phyloP scores from a whole-genome alignment of 2,329 filamentous ascomycete genomes.

The Aureobasidium vineae region DNA sequence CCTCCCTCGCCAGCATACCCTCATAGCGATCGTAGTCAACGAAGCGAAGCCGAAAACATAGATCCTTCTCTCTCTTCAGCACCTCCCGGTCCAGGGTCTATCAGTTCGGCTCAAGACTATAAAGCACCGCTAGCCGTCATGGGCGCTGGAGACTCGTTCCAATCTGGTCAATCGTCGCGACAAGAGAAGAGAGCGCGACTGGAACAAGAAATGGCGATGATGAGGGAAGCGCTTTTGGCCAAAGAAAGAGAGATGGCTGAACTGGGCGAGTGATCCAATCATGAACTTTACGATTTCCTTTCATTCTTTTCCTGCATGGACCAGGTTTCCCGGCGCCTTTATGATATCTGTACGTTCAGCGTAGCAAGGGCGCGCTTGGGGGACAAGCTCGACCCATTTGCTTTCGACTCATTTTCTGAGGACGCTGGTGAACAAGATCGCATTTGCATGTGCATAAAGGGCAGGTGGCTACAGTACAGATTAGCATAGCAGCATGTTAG shows the following conservation, averaged over 20 bases:
- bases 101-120: slow-evolving; percentile 29
- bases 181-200: slow-evolving; percentile 60
- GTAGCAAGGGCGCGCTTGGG: not conserved
- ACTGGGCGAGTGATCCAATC: slow-evolving; percentile 11
- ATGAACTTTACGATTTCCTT: slow-evolving; percentile 12
- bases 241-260: slow-evolving; percentile 71
- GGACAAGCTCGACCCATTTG: not conserved
- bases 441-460: not conserved
- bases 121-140: slow-evolving; percentile 36
- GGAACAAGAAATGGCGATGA: slow-evolving; percentile 70
- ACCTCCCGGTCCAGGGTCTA: not conserved
- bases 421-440: not conserved
- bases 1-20: slow-evolving; percentile 29
- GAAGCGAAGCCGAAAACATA: slow-evolving; percentile 34
- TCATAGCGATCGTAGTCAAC: slow-evolving; percentile 30
- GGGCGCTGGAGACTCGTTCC: slow-evolving; percentile 37
- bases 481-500: not conserved
- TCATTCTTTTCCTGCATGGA: not conserved
- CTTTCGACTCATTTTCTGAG: not conserved
- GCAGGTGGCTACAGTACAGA: not conserved
- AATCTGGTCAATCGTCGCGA: slow-evolving; percentile 45
- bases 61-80: slow-evolving; percentile 40
- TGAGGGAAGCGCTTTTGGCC: slow-evolving; percentile 68
- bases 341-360: slow-evolving; percentile 7
- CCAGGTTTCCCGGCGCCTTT: not conserved